Evolutionary conservation across 1,284 basidiomycete species (phyloP).

Genomic region (Earliella scabrosa): DNA sequence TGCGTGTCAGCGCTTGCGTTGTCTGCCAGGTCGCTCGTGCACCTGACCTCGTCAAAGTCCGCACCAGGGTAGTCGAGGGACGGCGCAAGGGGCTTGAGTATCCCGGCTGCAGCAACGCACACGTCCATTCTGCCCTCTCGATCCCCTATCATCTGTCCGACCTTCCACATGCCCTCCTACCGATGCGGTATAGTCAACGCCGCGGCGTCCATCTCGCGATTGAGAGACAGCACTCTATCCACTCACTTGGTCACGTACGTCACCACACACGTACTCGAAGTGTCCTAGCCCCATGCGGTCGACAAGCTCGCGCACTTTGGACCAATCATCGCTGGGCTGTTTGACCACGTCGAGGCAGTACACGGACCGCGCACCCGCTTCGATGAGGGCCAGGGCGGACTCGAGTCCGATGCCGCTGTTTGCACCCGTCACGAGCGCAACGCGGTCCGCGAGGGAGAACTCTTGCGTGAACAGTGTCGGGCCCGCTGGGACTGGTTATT

Average conservation of each 20-base stretch:
- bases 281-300: slow-evolving; percentile 45
- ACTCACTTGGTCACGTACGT: slow-evolving; percentile 61
- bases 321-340: slow-evolving; percentile 70
- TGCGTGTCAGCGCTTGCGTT: too few species aligned
- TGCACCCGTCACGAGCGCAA: slow-evolving; percentile 77
- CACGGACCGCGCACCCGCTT: slow-evolving; percentile 76
- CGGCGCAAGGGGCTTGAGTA: slow-evolving; percentile 54
- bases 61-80: slow-evolving; percentile 72
- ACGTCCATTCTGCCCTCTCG: slow-evolving; percentile 71
- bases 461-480: slow-evolving; percentile 61
- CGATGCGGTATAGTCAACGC: too few species aligned
- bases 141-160: slow-evolving; percentile 62
- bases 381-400: slow-evolving; percentile 76
- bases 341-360: slow-evolving; percentile 78
- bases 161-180: slow-evolving; percentile 52
- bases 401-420: slow-evolving; percentile 84
- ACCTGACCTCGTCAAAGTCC: slow-evolving; percentile 73
- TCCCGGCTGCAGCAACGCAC: slow-evolving; percentile 70
- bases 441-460: slow-evolving; percentile 74
- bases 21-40: too few species aligned
- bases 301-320: slow-evolving; percentile 57
- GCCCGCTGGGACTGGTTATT: too few species aligned
- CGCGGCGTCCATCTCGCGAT: too few species aligned
- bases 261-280: slow-evolving; percentile 67
- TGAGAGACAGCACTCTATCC: not conserved